Base-by-base conservation (phyloP, 345 rosid genomes). In the Eucalyptus curtisii region DNA sequence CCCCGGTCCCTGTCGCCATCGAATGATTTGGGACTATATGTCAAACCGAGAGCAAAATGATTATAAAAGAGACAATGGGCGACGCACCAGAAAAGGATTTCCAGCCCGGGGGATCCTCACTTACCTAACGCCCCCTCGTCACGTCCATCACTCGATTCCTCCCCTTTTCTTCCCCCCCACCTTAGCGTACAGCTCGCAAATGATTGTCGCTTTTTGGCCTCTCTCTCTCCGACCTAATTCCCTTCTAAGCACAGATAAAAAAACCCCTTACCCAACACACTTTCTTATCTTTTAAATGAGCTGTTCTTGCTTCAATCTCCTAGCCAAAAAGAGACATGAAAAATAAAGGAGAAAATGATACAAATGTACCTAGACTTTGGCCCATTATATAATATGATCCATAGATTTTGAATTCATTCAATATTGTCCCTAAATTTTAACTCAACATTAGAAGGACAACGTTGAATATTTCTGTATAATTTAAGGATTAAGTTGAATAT, bases 361-460 rank as follows among this genome's bases (percentile, higher is more conserved):
- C 8, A 3, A 27, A 61, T 52, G 1, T 52, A 52, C 57, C 25
- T 20, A 19, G 55, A 52, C 10, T 52, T 52, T 19, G 55, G 55
- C 57, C 57, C 57, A 52, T 52, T 0, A 52, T 53, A 22, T 22
- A 0, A 8, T 53, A 22, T 53, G 59, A 55, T 9, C 0, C 59
- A 4, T 53, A 20, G 22, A 19, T 2, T 55, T 55, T 55, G 9
- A 4, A 55, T 24, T 22, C 10, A 4, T 55, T 55, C 4, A 55
- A 24, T 55, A 24, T 1, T 10, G 0, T 30, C 4, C 15, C 1
- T 6, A 13, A 27, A 61, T 12, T 61, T 27, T 27, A 27, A 27
- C 4, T 27, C 4, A 5, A 3, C 6, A 6, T 61, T 6, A 27
- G 4, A 61, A 61, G 0, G 31, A 59, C 0, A 5, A 5, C 0